Evolutionary conservation across 768 basidiomycete genomes (phyloP).

Genomic region (Podaxis sp.): DNA sequence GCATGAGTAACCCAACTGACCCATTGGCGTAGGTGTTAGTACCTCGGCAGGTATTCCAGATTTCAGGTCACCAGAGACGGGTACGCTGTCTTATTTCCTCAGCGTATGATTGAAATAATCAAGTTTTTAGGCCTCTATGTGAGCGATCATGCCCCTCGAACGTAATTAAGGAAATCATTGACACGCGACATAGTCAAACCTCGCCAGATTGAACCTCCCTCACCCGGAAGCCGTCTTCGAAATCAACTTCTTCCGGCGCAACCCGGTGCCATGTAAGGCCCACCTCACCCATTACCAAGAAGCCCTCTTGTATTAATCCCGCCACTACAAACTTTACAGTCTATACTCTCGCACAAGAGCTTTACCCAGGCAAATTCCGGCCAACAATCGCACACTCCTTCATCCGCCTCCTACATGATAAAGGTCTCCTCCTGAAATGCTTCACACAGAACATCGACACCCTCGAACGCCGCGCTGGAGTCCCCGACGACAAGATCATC

Average conservation of each 20-base stretch:
- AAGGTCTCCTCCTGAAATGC: conserved; percentile 68
- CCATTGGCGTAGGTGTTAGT: conserved; percentile 54
- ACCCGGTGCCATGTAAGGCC: conserved; percentile 75
- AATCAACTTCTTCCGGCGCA: conserved; percentile 77
- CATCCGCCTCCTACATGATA: conserved; percentile 74
- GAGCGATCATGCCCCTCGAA: conserved; percentile 20
- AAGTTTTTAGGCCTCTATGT: conserved; percentile 52
- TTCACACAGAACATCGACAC: conserved; percentile 96
- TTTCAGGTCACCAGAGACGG: conserved; percentile 85
- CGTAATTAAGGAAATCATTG: neutral
- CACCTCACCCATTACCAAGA: neutral
- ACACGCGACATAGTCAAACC: conserved; percentile 57
- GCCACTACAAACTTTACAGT: conserved; percentile 40
- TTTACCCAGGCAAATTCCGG: conserved; percentile 87
- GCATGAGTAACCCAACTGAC: neutral
- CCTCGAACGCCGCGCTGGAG: conserved; percentile 80
- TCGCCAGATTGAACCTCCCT: conserved; percentile 77
- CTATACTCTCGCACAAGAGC: conserved; percentile 89
- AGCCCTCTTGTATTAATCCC: neutral
- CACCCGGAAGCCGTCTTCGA: conserved; percentile 96
- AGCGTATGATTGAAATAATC: neutral
- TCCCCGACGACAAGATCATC: conserved; percentile 71
- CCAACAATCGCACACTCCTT: conserved; percentile 92
- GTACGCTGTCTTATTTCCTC: conserved; percentile 35
- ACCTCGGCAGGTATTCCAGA: conserved; percentile 87